Evolutionary conservation across 169 alveolate species (phyloP).

Genomic region (Eimeria maxima): DNA sequence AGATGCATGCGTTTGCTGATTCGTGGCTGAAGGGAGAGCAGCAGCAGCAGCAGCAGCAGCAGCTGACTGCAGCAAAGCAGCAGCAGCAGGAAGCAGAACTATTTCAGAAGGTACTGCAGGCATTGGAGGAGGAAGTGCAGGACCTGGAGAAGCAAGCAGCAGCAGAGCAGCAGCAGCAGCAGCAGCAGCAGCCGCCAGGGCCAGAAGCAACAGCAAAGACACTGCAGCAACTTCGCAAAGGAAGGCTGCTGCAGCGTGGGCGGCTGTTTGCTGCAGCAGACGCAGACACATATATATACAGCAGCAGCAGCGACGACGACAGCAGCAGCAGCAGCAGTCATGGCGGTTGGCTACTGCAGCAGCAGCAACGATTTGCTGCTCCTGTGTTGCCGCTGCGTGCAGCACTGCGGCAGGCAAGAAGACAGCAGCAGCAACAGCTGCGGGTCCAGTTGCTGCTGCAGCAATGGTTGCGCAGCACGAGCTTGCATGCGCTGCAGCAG

Average conservation of each 20-base stretch:
- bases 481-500: slow-evolving; percentile 63
- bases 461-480: slow-evolving; percentile 26
- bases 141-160: slow-evolving; percentile 55
- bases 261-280: slow-evolving; percentile 39
- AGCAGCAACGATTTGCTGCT: slow-evolving; percentile 69
- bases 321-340: slow-evolving; percentile 42
- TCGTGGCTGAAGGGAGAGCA: background rate
- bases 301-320: slow-evolving; percentile 7
- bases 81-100: slow-evolving; percentile 57
- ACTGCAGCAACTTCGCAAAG: slow-evolving; percentile 53
- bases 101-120: slow-evolving; percentile 27
- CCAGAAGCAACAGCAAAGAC: slow-evolving; percentile 33
- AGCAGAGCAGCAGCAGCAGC: slow-evolving; percentile 43
- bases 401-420: slow-evolving; percentile 8
- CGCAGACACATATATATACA: slow-evolving; percentile 40
- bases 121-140: slow-evolving; percentile 18
- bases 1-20: background rate
- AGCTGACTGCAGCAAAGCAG: slow-evolving; percentile 4
- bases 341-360: slow-evolving; percentile 14
- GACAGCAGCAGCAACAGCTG: slow-evolving; percentile 47
- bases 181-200: slow-evolving; percentile 42
- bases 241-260: slow-evolving; percentile 62
- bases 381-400: slow-evolving; percentile 65
- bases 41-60: slow-evolving; percentile 72
- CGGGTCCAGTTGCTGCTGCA: background rate